Conservation (phyloP, 805 yeast species). For the Candida peoriensis region DNA sequence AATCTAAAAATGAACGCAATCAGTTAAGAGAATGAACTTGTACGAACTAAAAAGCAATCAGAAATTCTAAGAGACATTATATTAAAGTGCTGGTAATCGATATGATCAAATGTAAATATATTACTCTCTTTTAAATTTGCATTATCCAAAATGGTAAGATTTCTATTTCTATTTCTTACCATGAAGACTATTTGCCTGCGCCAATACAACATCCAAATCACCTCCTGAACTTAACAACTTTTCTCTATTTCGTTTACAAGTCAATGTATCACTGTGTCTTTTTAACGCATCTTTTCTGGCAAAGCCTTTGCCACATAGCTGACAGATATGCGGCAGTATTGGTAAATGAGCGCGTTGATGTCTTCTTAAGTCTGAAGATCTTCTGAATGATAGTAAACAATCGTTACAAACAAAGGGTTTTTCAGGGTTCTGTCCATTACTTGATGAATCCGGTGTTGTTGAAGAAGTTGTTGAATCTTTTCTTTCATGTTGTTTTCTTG, state of each 20-base stretch:
- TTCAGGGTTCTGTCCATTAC: slow-evolving; percentile 8
- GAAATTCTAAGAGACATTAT: not conserved
- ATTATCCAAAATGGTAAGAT: slow-evolving; percentile 1
- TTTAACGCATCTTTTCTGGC: slow-evolving; percentile 80
- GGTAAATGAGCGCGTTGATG: slow-evolving; percentile 73
- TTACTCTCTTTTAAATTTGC: slow-evolving; percentile 3
- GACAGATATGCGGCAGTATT: slow-evolving; percentile 71
- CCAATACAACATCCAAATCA: slow-evolving; percentile 29
- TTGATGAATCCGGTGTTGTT: not conserved
- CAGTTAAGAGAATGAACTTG: not conserved
- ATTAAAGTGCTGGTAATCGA: not conserved
- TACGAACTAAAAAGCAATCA: not conserved
- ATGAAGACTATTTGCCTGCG: slow-evolving; percentile 19
- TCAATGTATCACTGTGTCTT: slow-evolving; percentile 67
- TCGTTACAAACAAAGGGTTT: slow-evolving; percentile 52
- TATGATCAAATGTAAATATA: not conserved
- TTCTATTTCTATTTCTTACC: slow-evolving; percentile 2
- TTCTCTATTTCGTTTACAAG: slow-evolving; percentile 69
- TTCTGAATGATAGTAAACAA: slow-evolving; percentile 59
- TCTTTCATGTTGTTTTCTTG: not conserved
- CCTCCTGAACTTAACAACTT: slow-evolving; percentile 37
- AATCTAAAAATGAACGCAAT: too few species aligned
- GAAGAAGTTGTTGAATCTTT: slow-evolving; percentile 1
- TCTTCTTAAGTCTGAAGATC: slow-evolving; percentile 66
- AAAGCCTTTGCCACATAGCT: slow-evolving; percentile 74